Evolutionary conservation across 2,329 filamentous ascomycete genomes (phyloP), one percentile per base, ranked within the genome.

Genomic region (Chaetomiaceae sp.): DNA sequence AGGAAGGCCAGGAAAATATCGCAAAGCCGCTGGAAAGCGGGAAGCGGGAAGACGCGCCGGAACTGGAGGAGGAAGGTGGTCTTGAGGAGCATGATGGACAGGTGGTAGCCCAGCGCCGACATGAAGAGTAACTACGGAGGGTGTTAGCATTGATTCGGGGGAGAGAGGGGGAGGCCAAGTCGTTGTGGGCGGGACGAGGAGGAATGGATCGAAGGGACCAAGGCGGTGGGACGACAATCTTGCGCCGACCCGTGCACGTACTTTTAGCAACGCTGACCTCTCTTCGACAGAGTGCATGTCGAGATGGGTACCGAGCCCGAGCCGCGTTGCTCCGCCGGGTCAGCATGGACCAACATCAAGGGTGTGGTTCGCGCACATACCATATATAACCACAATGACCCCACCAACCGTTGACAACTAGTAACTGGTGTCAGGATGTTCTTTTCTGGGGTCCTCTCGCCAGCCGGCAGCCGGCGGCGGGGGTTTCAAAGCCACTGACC

Each of bases 41-140:
- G 60, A 21, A 67, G 55, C 6, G 65, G 57, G 25, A 71, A 64
- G 16, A 68, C 64, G 11, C 69, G 67, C 36, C 69, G 66, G 43
- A 69, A 71, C 52, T 71, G 67, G 6, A 63, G 53, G 44, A 71
- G 57, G 53, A 71, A 70, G 11, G 66, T 65, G 29, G 69, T 33
- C 54, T 70, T 71, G 38, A 69, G 59, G 20, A 66, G 58, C 44
- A 64, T 58, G 20, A 71, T 61, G 10, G 62, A 59, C 29, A 58
- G 41, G 34, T 69, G 68, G 50, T 71, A 71, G 7, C 51, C 51
- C 18, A 49, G 11, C 14, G 51, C 7, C 13, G 45, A 30, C 25
- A 27, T 8, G 33, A 45, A 49, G 6, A 49, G 4, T 10, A 53
- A 10, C 51, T 53, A 27, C 8, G 5, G 1, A 2, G 9, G n/a